Conservation (phyloP, 2,329 filamentous ascomycete genomes). For the Verticillium dahliae region DNA sequence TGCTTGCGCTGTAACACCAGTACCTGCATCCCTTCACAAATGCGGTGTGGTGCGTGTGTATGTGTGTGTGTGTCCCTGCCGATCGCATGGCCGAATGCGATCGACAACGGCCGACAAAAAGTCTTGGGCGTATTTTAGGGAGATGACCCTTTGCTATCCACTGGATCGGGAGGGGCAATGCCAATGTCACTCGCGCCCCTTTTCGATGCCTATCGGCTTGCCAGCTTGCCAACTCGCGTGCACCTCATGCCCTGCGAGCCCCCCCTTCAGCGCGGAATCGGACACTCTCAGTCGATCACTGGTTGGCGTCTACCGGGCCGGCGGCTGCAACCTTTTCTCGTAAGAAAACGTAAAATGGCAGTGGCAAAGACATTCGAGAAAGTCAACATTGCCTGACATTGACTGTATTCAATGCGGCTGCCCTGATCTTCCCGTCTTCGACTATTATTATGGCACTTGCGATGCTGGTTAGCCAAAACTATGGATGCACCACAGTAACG, state of each 20-base stretch:
- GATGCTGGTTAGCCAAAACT: background rate
- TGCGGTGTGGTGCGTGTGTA: background rate
- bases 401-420: background rate
- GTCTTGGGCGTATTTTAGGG: background rate
- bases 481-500: background rate
- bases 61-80: background rate
- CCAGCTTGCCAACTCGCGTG: too few species aligned
- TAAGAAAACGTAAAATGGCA: background rate
- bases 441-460: background rate
- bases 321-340: background rate
- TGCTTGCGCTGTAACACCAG: background rate
- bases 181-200: background rate
- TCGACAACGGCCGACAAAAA: background rate
- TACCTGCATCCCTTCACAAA: background rate
- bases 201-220: background rate
- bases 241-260: too few species aligned
- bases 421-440: background rate
- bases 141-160: background rate
- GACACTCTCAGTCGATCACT: background rate
- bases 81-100: background rate
- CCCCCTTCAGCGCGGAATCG: background rate
- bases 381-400: background rate
- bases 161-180: background rate
- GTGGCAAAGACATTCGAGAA: background rate
- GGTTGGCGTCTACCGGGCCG: background rate